phyloP scores from a whole-genome alignment of 2,329 filamentous ascomycete genomes.

The Nigrograna mackinnonii region DNA sequence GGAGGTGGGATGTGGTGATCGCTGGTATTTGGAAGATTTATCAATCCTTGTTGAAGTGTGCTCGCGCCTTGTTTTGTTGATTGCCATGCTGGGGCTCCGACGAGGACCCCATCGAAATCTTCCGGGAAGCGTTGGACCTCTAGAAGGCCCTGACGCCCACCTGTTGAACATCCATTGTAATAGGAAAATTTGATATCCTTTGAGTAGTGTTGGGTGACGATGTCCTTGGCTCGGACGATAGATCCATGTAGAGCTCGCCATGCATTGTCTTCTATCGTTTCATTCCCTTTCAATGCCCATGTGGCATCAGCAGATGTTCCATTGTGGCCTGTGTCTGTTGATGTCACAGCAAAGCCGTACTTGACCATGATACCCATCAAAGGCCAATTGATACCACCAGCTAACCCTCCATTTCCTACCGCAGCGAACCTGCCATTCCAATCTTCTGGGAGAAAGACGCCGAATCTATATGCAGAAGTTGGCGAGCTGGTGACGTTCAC shows the following conservation, averaged over 20 bases:
- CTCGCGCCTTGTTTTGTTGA: too few species aligned
- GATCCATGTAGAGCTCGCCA: too few species aligned
- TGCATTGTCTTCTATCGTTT: too few species aligned
- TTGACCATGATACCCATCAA: slow-evolving; percentile 39
- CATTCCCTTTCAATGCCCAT: too few species aligned
- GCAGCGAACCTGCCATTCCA: slow-evolving; percentile 33
- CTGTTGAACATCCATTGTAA: slow-evolving; percentile 42
- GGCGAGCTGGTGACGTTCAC: slow-evolving; percentile 27
- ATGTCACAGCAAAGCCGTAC: slow-evolving; percentile 43
- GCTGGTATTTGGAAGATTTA: neutral
- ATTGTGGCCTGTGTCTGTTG: slow-evolving; percentile 45
- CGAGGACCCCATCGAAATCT: slow-evolving; percentile 24
- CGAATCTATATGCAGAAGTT: slow-evolving; percentile 26
- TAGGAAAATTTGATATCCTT: too few species aligned
- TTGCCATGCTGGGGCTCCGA: slow-evolving; percentile 18
- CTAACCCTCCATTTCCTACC: slow-evolving; percentile 46
- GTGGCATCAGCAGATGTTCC: slow-evolving; percentile 22
- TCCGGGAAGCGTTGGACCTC: slow-evolving; percentile 23
- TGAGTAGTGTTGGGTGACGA: too few species aligned
- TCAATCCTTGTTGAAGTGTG: too few species aligned
- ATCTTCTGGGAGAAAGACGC: slow-evolving; percentile 28
- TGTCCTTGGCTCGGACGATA: too few species aligned
- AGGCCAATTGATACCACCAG: slow-evolving; percentile 48
- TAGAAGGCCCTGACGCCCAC: slow-evolving; percentile 29
- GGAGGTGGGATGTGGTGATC: neutral